Evolutionary conservation across 2,329 filamentous ascomycete species (phyloP).

Genomic region (Ceratocystiopsis sp.): DNA sequence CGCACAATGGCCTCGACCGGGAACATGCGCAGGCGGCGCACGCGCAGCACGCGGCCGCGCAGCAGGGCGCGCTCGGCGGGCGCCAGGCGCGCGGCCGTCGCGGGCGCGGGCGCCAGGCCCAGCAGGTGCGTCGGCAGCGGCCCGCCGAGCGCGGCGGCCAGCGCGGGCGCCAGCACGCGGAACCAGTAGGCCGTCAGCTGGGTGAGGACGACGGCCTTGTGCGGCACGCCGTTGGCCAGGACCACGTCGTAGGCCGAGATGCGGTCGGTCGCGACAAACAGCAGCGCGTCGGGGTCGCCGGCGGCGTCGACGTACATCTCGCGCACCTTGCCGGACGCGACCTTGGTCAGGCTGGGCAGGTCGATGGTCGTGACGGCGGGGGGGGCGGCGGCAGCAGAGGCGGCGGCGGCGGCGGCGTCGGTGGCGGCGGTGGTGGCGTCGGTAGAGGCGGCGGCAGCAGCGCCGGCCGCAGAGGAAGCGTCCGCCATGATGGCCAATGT

Average conservation of each 20-base stretch:
- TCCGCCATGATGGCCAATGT: no score
- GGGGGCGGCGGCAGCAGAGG: not conserved
- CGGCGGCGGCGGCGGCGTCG: no score
- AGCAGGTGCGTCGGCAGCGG: conserved; percentile 34
- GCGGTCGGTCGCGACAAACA: conserved; percentile 44
- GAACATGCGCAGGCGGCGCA: conserved; percentile 56
- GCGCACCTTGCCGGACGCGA: conserved; percentile 17
- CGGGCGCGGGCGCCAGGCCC: conserved; percentile 24
- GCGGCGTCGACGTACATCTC: conserved; percentile 12
- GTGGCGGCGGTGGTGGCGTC: no score
- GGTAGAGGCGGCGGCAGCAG: no score
- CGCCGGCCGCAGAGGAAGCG: no score
- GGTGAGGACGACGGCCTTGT: conserved; percentile 36
- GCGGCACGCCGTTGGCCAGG: conserved; percentile 48
- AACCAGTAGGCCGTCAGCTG: conserved; percentile 36
- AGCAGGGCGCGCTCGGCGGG: conserved; percentile 32
- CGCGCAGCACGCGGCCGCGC: conserved; percentile 57
- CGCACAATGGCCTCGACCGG: conserved; percentile 75
- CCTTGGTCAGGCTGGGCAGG: conserved; percentile 16
- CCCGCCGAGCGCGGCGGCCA: conserved; percentile 18
- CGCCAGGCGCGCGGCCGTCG: conserved; percentile 16
- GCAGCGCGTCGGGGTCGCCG: conserved; percentile 14
- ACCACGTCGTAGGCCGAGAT: conserved; percentile 94
- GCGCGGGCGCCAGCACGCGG: conserved; percentile 22
- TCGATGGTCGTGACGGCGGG: conserved; percentile 13